Evolutionary conservation across 2,329 filamentous ascomycete genomes (phyloP), one percentile per base, ranked within the genome.

Genomic region (Hirsutella minnesotensis): DNA sequence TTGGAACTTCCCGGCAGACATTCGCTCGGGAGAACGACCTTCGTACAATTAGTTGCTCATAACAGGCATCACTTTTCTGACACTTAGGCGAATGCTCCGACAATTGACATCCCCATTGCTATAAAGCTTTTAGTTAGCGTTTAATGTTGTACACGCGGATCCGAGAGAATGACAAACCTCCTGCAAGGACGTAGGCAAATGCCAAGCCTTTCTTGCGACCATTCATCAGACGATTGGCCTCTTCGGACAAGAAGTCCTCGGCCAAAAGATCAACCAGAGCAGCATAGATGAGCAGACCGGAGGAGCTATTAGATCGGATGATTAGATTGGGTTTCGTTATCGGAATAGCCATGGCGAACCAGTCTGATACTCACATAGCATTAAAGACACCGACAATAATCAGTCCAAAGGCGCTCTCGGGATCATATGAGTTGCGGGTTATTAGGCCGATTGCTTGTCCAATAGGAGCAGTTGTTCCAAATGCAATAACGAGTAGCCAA

Each of bases 351-450:
- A 46, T 9, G 1, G 53, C 24, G 20, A 15, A 22, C 12, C 13
- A 12, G 3, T 16, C 12, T 9, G 3, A 40, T 2, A 61, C 69
- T 61, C 56, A 75, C 66, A 82, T 80, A 21, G 78, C 75, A 51
- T 82, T 82, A 59, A 81, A 81, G 1, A 77, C 57, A 38, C 78
- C 78, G 10, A 81, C 77, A 40, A 81, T 70, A 45, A 82, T 77
- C 22, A 82, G 56, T 27, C 77, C 78, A 44, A 80, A 75, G 9
- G 76, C 76, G 44, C 75, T 78, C 46, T 77, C 70, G 0, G 77
- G 77, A 44, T 81, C 77, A 47, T 81, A 82, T 3, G 67, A 65
- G 51, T 69, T 70, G 43, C 73, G 67, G 1, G 74, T 72, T 5
- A 67, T 48, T 9, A 82, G 65, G 20, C 78, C 78, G 45, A 81